phyloP scores from a whole-genome alignment of 2,329 filamentous ascomycete species.

The Xylaria digitata region DNA sequence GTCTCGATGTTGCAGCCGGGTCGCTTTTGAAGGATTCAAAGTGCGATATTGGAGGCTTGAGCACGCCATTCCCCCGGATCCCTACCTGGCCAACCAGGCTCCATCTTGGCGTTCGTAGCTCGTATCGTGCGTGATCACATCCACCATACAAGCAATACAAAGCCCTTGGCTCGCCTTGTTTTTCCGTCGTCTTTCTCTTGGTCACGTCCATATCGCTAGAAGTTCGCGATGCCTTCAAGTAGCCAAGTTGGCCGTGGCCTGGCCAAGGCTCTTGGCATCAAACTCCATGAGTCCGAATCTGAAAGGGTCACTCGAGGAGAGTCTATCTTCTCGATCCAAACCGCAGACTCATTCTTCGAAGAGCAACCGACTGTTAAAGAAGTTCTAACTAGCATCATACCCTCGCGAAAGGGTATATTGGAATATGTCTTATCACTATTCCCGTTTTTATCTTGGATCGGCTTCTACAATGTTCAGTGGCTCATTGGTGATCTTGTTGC shows the following conservation, averaged over 20 bases:
- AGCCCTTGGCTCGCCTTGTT: constrained; percentile 23
- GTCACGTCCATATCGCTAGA: constrained; percentile 15
- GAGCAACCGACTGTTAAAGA: constrained; percentile 79
- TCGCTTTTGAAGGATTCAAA: constrained; percentile 29
- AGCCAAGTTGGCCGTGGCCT: constrained; percentile 76
- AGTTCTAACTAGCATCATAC: constrained; percentile 74
- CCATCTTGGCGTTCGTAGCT: constrained; percentile 29
- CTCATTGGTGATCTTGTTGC: constrained; percentile 88
- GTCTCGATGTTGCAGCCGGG: constrained; percentile 23
- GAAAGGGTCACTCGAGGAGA: constrained; percentile 80
- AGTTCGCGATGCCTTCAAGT: constrained; percentile 52
- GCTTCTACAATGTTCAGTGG: constrained; percentile 90
- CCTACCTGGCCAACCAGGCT: constrained; percentile 32
- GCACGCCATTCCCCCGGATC: constrained; percentile 35
- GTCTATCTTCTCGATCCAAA: constrained; percentile 79
- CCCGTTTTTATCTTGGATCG: constrained; percentile 90
- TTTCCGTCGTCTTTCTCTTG: constrained; percentile 5
- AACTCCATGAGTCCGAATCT: constrained; percentile 75
- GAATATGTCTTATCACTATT: constrained; percentile 79
- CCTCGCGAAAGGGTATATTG: constrained; percentile 64
- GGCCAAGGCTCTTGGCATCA: constrained; percentile 85
- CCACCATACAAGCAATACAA: constrained; percentile 27
- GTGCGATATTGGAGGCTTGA: constrained; percentile 35
- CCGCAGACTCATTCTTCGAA: constrained; percentile 83
- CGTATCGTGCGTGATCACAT: constrained; percentile 15